Evolutionary conservation across 2,329 filamentous ascomycete genomes (phyloP), one percentile per base, ranked within the genome.

Genomic region (Coniochaeta ligniaria): DNA sequence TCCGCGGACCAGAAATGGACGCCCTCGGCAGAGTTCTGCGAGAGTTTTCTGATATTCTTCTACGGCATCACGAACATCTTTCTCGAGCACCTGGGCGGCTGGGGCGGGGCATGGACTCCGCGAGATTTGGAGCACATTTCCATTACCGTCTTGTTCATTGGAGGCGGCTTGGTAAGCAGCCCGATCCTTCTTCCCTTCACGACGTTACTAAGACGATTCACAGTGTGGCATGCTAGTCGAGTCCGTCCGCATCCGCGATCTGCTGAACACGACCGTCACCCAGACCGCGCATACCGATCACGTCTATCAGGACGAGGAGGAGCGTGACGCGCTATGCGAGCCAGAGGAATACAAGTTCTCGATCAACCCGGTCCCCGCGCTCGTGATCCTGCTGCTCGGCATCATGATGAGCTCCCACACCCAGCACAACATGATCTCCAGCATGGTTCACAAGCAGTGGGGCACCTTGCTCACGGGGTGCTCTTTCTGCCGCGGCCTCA

Each of bases 391-490:
- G 61, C 79, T 97, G 0, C 80, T 97, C 1, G 95, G 95, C 36
- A 84, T 93, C 71, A 95, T 96, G 90, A 98, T 98, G 94, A 89
- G 89, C 70, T 92, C 90, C 28, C 94, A 98, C 74, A 91, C 94
- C 62, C 93, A 96, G 72, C 73, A 80, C 31, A 90, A 86, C 62
- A 91, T 92, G 88, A 82, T 92, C 55, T 94, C 92, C 11, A 91
- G 87, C 66, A 96, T 95, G 91, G 84, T 98, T 56, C 94, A 98
- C 76, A 88, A 88, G 70, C 93, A 97, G 74, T 98, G 94, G 94
- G 94, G 94, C 28, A 87, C 86, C 68, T 82, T 98, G 66, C 82
- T 98, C 59, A 83, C 91, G 55, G 92, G 88, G 28, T 93, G 92
- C 60, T 88, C 92, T 0, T 80, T 96, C 61, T 87, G 92, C 24